Conservation (phyloP, 1,284 basidiomycete species). For the Pseudozyma hubeiensis region DNA sequence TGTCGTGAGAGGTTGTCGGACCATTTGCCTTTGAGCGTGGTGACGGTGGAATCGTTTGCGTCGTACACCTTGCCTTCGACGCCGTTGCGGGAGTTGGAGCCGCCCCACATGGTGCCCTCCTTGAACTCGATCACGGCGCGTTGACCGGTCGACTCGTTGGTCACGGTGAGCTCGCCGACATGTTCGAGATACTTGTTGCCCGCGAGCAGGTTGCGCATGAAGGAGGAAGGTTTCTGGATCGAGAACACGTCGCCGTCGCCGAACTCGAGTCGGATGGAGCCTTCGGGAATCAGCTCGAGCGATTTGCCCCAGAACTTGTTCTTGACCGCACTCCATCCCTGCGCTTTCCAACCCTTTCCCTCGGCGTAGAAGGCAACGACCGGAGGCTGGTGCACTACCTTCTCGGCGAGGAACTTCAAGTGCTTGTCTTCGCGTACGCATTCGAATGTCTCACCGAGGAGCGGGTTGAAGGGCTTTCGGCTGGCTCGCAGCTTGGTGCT, state of each 20-base stretch:
- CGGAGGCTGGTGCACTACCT: slow-evolving; percentile 67
- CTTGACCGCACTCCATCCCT: slow-evolving; percentile 63
- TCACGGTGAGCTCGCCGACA: slow-evolving; percentile 65
- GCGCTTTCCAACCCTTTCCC: slow-evolving; percentile 63
- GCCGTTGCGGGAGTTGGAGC: slow-evolving; percentile 53
- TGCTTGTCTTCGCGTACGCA: slow-evolving; percentile 65
- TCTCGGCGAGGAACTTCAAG: slow-evolving; percentile 65
- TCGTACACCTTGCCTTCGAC: slow-evolving; percentile 63
- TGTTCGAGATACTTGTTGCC: slow-evolving; percentile 69
- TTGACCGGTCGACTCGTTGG: slow-evolving; percentile 58
- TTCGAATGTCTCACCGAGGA: slow-evolving; percentile 68
- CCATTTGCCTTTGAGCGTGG: slow-evolving; percentile 63
- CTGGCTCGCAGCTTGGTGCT: slow-evolving; percentile 64
- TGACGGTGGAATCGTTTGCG: slow-evolving; percentile 52
- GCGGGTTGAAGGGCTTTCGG: slow-evolving; percentile 68
- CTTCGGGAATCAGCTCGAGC: slow-evolving; percentile 67
- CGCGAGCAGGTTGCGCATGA: slow-evolving; percentile 67
- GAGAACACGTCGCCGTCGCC: slow-evolving; percentile 62
- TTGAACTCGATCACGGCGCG: slow-evolving; percentile 64
- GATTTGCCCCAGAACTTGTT: slow-evolving; percentile 69
- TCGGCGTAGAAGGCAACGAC: slow-evolving; percentile 64
- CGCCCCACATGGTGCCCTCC: slow-evolving; percentile 65
- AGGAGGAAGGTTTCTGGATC: slow-evolving; percentile 62
- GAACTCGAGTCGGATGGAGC: slow-evolving; percentile 55
- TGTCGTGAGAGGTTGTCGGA: slow-evolving; percentile 56